These are phyloP conservation scores for Coemansia reversa DNA, from an alignment of 192 early-diverging fungal species.

Conservation along the genomic window DNA sequence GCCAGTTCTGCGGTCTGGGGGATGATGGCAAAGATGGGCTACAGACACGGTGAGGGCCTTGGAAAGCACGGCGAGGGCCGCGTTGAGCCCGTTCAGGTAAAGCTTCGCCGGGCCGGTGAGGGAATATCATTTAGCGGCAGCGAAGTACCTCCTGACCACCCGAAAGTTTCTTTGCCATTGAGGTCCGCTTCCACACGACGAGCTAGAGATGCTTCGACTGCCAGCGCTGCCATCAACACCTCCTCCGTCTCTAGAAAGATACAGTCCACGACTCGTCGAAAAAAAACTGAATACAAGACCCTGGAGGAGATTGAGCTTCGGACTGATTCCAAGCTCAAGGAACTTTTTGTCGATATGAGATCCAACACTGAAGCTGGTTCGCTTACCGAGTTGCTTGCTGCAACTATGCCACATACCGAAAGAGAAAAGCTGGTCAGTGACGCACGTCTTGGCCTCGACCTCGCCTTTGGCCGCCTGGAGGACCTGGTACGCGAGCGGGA, in stretches of 20 bases:
- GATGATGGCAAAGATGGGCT: constrained; percentile 91
- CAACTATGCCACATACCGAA: constrained; percentile 21
- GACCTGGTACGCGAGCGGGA: constrained; percentile 20
- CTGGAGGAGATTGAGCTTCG: constrained; percentile 40
- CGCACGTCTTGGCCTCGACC: constrained; percentile 43
- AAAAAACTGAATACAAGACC: constrained; percentile 29
- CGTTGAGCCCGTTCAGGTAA: constrained; percentile 87
- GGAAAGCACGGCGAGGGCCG: constrained; percentile 85
- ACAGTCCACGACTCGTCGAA: neutral
- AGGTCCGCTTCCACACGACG: neutral
- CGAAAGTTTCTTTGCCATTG: neutral
- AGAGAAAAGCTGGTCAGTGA: constrained; percentile 30
- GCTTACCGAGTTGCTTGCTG: constrained; percentile 34
- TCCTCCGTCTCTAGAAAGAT: neutral
- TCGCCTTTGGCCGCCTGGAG: constrained; percentile 30
- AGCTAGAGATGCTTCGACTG: no score
- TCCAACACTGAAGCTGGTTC: constrained; percentile 31
- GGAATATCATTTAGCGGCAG: constrained; percentile 83
- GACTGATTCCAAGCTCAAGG: constrained; percentile 26
- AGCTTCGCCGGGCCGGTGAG: constrained; percentile 72
- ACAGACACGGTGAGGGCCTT: constrained; percentile 83
- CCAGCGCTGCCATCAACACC: no score
- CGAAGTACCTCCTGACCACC: constrained; percentile 54
- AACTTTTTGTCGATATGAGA: constrained; percentile 52
- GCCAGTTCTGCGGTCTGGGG: constrained; percentile 71